Conservation (phyloP, 2,329 filamentous ascomycete species). For the Coniella vitis region DNA sequence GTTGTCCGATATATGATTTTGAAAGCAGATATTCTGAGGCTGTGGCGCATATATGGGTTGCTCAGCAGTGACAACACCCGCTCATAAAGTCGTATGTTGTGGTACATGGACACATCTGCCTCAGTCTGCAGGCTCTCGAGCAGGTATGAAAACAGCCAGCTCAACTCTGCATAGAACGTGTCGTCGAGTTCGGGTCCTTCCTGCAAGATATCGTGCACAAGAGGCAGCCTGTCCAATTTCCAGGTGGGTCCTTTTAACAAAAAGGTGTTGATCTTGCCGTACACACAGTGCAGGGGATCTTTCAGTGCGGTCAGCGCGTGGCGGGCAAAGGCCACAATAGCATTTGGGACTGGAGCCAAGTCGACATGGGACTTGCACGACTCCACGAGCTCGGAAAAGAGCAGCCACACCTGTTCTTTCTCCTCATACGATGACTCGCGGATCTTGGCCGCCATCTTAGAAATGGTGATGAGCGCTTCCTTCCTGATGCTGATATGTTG, state of each 20-base stretch:
- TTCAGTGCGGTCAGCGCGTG: slow-evolving; percentile 63
- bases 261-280: slow-evolving; percentile 79
- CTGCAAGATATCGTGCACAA: slow-evolving; percentile 57
- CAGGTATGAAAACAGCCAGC: slow-evolving; percentile 68
- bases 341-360: slow-evolving; percentile 57
- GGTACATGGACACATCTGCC: slow-evolving; percentile 55
- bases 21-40: slow-evolving; percentile 53
- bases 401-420: slow-evolving; percentile 69
- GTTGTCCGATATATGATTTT: slow-evolving; percentile 61
- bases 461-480: slow-evolving; percentile 65
- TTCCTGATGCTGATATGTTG: slow-evolving; percentile 67
- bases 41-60: slow-evolving; percentile 56
- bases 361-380: slow-evolving; percentile 54
- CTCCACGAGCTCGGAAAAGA: slow-evolving; percentile 74
- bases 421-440: slow-evolving; percentile 67
- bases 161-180: slow-evolving; percentile 62
- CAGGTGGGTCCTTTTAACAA: slow-evolving; percentile 72
- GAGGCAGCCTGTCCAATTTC: slow-evolving; percentile 65
- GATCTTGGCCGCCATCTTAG: slow-evolving; percentile 56
- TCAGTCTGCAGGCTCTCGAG: slow-evolving; percentile 57
- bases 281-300: slow-evolving; percentile 75
- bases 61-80: slow-evolving; percentile 63
- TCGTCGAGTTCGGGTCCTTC: slow-evolving; percentile 67
- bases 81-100: slow-evolving; percentile 62
- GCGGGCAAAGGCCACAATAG: slow-evolving; percentile 69